These are phyloP conservation scores for Monosporozyma unispora DNA, from an alignment of 805 yeast genomes.

Conservation along the genomic window DNA sequence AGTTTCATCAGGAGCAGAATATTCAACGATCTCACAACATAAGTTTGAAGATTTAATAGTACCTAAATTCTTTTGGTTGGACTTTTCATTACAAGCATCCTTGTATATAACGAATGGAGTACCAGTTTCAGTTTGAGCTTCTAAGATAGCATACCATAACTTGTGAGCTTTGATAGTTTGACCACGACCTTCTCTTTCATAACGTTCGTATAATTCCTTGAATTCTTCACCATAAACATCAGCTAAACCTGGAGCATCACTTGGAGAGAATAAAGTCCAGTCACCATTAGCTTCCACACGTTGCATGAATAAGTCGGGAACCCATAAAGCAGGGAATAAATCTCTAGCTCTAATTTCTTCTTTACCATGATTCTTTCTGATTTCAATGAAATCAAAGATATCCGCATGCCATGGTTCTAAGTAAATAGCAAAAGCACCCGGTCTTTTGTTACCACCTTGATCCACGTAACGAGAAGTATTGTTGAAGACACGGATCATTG, in stretches of 20 bases:
- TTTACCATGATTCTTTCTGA: conserved; percentile 88
- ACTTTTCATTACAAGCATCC: conserved; percentile 77
- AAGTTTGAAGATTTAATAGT: conserved; percentile 84
- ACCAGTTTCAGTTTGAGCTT: conserved; percentile 92
- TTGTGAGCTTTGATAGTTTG: conserved; percentile 74
- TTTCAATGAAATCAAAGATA: conserved; percentile 71
- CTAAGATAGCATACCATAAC: conserved; percentile 78
- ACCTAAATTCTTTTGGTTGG: conserved; percentile 87
- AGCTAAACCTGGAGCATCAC: conserved; percentile 72
- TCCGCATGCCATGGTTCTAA: conserved; percentile 96
- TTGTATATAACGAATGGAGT: conserved; percentile 89
- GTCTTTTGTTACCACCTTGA: conserved; percentile 95
- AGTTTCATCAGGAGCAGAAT: conserved; percentile 77
- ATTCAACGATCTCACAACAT: conserved; percentile 89
- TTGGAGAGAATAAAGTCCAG: conserved; percentile 87
- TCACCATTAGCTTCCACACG: conserved; percentile 69
- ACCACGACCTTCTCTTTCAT: conserved; percentile 56
- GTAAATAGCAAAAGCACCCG: conserved; percentile 91
- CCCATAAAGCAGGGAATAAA: conserved; percentile 84
- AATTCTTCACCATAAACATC: conserved; percentile 83
- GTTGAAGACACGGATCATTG: conserved; percentile 89
- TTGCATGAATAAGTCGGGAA: conserved; percentile 87
- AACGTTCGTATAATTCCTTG: conserved; percentile 53
- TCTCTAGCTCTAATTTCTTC: conserved; percentile 91
- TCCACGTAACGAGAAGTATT: conserved; percentile 94